These are phyloP conservation scores for Claviceps pazoutovae DNA, from an alignment of 2,329 filamentous ascomycete genomes.

Conservation along the genomic window DNA sequence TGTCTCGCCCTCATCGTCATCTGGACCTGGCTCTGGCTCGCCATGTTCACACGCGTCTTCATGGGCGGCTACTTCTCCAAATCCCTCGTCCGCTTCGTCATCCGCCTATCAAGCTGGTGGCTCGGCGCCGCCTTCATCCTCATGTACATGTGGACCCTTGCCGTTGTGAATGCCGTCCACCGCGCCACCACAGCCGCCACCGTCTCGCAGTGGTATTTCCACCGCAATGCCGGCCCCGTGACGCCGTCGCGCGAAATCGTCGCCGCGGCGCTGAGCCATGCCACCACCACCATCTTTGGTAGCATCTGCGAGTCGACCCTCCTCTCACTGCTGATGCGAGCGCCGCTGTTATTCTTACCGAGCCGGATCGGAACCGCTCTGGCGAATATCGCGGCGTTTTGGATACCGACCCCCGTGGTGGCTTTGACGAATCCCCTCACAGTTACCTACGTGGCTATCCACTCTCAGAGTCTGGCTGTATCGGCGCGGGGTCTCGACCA, in stretches of 20 bases:
- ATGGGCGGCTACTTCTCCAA: constrained; percentile 74
- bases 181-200: constrained; percentile 85
- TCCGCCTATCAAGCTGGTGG: constrained; percentile 87
- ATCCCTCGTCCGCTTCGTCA: constrained; percentile 52
- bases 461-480: constrained; percentile 66
- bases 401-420: constrained; percentile 74
- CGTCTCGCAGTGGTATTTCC: constrained; percentile 98
- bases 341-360: constrained; percentile 76
- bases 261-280: constrained; percentile 66
- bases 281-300: constrained; percentile 75
- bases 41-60: constrained; percentile 93
- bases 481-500: constrained; percentile 70
- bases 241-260: constrained; percentile 72
- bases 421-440: constrained; percentile 83
- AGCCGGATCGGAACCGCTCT: constrained; percentile 50
- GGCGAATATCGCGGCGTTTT: constrained; percentile 59
- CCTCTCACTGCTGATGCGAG: constrained; percentile 62
- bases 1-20: constrained; percentile 61
- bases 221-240: constrained; percentile 67
- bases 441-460: constrained; percentile 85
- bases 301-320: constrained; percentile 83
- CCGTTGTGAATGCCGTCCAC: constrained; percentile 76
- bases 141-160: constrained; percentile 90
- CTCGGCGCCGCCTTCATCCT: constrained; percentile 83
- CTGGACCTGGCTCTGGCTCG: constrained; percentile 94